These are phyloP conservation scores for Uronychia binucleata DNA, from an alignment of 73 alveolate species.

Conservation along the genomic window DNA sequence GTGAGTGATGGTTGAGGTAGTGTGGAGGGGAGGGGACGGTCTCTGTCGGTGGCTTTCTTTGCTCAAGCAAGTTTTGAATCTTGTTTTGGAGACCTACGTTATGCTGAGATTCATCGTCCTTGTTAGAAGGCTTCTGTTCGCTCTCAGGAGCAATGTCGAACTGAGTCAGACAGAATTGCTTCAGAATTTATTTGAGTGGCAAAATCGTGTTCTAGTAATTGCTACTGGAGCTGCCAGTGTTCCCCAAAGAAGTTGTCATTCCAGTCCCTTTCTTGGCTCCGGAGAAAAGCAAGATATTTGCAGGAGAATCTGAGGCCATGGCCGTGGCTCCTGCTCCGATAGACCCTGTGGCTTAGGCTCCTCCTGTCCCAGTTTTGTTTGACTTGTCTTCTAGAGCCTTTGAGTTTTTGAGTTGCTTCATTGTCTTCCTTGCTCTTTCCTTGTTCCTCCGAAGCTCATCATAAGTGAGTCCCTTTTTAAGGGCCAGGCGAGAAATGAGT, in stretches of 20 bases:
- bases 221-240: slow-evolving; percentile 28
- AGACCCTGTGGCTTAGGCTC: slow-evolving; percentile 13
- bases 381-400: slow-evolving; percentile 48
- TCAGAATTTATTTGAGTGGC: slow-evolving; percentile 50
- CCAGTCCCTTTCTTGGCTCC: slow-evolving; percentile 1
- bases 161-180: slow-evolving; percentile 45
- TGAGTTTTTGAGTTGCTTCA: slow-evolving; percentile 50
- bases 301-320: slow-evolving; percentile 30
- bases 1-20: too few relatives aligned
- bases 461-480: slow-evolving; percentile 66
- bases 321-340: slow-evolving; percentile 32
- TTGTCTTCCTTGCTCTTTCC: slow-evolving; percentile 69
- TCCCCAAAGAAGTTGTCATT: slow-evolving; percentile 48
- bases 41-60: slow-evolving; percentile 74
- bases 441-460: slow-evolving; percentile 77
- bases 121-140: slow-evolving; percentile 58
- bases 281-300: slow-evolving; percentile 41
- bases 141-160: slow-evolving; percentile 55
- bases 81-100: slow-evolving; percentile 47
- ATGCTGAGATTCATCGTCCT: slow-evolving; percentile 50
- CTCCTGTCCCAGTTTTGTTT: slow-evolving; percentile 48
- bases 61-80: slow-evolving; percentile 62
- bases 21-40: slow-evolving; percentile 64
- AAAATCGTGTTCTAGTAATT: slow-evolving; percentile 20
- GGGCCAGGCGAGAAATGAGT: slow-evolving; percentile 59